Base-by-base conservation (phyloP, 441 rosid genomes). In the Breynia disticha region DNA sequence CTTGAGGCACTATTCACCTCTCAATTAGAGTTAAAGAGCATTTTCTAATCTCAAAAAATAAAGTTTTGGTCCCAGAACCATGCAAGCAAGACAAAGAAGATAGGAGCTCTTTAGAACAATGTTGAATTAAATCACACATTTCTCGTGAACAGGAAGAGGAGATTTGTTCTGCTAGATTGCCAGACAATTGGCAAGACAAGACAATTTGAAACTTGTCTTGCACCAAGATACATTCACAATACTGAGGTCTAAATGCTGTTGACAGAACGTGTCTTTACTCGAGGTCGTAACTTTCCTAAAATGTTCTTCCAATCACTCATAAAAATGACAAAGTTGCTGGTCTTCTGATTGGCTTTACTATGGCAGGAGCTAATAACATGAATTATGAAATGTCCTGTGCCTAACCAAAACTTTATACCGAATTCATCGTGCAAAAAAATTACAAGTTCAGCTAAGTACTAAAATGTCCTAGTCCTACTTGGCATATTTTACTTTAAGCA, bases 141-240 rank as follows among this genome's bases (percentile, higher is more conserved):
- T 58, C 57, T 21, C 11, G 20, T 7, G 8, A 37, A 52, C 14
- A 18, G 19, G 16, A 24, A 41, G 16, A 19, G 10, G 51, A n/a
- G 35, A 38, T 56, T 52, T 46, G 32, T 21, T 37, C 47, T 15
- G 1, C 51, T 6, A 35, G 44, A 52, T 16, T 4, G 39, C 50
- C 28, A 49, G 45, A 54, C 55, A 54, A 32, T 18, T 43, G 50
- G 60, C 47, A 50, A 37, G 54, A 54, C 49, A 17, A 50, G 20
- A 52, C 41, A 24, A 21, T 16, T 47, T 54, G 54, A 44, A 39
- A 46, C 48, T 48, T 5, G 28, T 41, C 10, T 38, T 5, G 16
- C 38, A 18, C 35, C 13, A 22, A 14, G 16, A 18, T 14, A 20
- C 16, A 17, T 56, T 56, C 53, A 50, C n/a, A 12, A 38, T 16